Base-by-base conservation (phyloP, 2,329 filamentous ascomycete genomes). In the Colletotrichum sp. region DNA sequence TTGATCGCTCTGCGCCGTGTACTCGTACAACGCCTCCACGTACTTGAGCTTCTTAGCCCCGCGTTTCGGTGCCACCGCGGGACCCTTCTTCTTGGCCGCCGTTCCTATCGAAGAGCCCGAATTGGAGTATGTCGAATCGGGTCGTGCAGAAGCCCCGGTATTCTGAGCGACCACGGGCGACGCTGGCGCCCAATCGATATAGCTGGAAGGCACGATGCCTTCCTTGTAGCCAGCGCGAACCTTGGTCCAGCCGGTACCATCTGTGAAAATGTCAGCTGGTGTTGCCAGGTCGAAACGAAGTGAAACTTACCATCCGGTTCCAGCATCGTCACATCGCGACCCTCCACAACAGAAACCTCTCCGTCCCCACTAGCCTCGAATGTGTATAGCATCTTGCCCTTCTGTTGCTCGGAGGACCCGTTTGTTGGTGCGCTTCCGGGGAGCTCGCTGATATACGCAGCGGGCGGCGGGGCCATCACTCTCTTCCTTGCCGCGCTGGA, bases 41-140 rank as follows among this genome's bases (percentile, higher is more conserved):
- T 98, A 98, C 80, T 93, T 95, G 43, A 98, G 88, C 82, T 98
- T 98, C 90, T 98, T 98, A 6, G 95, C 96, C 16, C 96, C 96
- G 12, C 96, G 91, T 77, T 93, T 93, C 6, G 97, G 97, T 16
- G 97, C 97, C 6, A 99, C 97, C 0, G 93, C 95, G 0, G 96
- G 96, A 0, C 96, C 96, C 82, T 97, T 95, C 84, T 97, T 98
- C 86, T 96, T 98, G 8, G 79, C 81, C 15, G 81, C 80, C 7
- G 86, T 83, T 36, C 84, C 83, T 67, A 95, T 85, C 1, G 93
- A 95, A 6, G 92, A 91, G 5, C 91, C 92, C 11, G 94, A 96
- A 76, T 91, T 95, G 6, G 95, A 97, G 80, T 95, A 95, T 1
- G 91, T 91, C 11, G 94, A 96, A 47, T 90, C 89, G 1, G 94